These are phyloP conservation scores for Cytospora mali DNA, from an alignment of 2,329 filamentous ascomycete species.

Conservation along the genomic window DNA sequence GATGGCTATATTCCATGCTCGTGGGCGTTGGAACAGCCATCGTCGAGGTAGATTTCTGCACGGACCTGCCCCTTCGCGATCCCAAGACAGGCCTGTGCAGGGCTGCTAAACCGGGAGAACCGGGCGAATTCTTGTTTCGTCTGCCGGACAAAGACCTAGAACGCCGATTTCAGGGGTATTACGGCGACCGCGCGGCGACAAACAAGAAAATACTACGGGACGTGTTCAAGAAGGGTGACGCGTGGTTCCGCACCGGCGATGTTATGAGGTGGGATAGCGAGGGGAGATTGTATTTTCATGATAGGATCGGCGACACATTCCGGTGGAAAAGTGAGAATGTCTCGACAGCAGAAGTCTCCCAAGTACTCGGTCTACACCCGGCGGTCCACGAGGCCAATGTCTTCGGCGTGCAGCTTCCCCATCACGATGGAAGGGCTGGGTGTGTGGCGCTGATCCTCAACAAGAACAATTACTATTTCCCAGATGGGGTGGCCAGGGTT, in stretches of 20 bases:
- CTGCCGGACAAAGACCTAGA: conserved; percentile 67
- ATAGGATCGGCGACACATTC: conserved; percentile 78
- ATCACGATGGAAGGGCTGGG: conserved; percentile 82
- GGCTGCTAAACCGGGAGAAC: conserved; percentile 58
- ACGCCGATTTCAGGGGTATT: conserved; percentile 79
- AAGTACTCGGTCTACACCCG: conserved; percentile 69
- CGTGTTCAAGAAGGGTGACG: conserved; percentile 75
- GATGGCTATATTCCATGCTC: conserved; percentile 60
- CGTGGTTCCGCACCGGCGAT: conserved; percentile 85
- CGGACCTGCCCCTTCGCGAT: conserved; percentile 69
- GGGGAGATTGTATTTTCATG: conserved; percentile 76
- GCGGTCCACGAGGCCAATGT: conserved; percentile 79
- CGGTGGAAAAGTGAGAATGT: conserved; percentile 85
- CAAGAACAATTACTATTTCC: conserved; percentile 39
- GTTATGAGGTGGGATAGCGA: conserved; percentile 71
- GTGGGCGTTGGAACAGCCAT: conserved; percentile 56
- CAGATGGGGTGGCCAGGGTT: conserved; percentile 37
- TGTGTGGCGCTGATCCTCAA: conserved; percentile 59
- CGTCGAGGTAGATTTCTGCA: conserved; percentile 71
- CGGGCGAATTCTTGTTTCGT: conserved; percentile 76
- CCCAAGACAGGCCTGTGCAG: conserved; percentile 70
- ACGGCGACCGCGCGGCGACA: conserved; percentile 71
- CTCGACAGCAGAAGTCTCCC: conserved; percentile 79
- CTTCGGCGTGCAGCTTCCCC: conserved; percentile 77
- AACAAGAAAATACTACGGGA: conserved; percentile 72